phyloP scores from a whole-genome alignment of 306 rosid genomes.

The Malus sieversii region DNA sequence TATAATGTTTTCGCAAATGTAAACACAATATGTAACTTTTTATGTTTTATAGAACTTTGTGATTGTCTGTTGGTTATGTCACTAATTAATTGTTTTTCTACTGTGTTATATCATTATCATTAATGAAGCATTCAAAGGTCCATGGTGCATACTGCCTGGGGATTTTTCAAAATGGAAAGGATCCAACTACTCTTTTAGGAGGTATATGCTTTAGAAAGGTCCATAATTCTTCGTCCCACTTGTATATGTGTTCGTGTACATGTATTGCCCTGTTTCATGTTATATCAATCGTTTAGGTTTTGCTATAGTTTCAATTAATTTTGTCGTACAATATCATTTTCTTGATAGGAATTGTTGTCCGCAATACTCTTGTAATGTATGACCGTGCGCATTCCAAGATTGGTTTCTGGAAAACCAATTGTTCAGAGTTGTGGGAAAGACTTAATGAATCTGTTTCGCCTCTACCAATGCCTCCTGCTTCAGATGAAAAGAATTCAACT shows the following conservation, averaged over 20 bases:
- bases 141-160: slow-evolving; percentile 93
- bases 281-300: slow-evolving; percentile 6
- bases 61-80: slow-evolving; percentile 13
- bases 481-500: slow-evolving; percentile 30
- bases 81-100: slow-evolving; percentile 14
- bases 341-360: slow-evolving; percentile 69
- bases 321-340: slow-evolving; percentile 6
- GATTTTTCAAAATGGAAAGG: slow-evolving; percentile 72
- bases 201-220: slow-evolving; percentile 37
- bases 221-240: background rate
- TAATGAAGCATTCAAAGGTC: slow-evolving; percentile 78
- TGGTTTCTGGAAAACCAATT: slow-evolving; percentile 98
- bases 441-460: slow-evolving; percentile 50
- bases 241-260: background rate
- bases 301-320: background rate
- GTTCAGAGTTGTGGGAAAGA: slow-evolving; percentile 89
- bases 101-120: slow-evolving; percentile 20
- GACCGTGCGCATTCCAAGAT: slow-evolving; percentile 70
- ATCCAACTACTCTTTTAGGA: slow-evolving; percentile 93
- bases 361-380: slow-evolving; percentile 85
- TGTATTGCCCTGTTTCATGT: background rate
- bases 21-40: background rate
- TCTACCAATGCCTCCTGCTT: slow-evolving; percentile 39
- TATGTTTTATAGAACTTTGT: background rate
- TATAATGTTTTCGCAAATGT: background rate